These are phyloP conservation scores for Suhomyces vadensis DNA, from an alignment of 805 yeast genomes.

Conservation along the genomic window DNA sequence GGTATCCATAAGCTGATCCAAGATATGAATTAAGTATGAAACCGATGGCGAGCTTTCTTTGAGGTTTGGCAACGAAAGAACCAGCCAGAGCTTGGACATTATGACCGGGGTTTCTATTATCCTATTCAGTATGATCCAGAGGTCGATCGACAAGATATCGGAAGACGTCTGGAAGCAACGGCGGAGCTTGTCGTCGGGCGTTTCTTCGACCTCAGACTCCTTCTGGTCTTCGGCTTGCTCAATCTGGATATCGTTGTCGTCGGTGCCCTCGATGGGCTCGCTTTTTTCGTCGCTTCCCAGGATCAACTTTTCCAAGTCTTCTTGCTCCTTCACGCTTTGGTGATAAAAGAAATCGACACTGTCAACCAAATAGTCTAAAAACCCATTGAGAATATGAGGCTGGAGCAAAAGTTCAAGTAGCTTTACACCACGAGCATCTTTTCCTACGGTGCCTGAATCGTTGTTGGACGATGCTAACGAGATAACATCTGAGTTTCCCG, in stretches of 20 bases:
- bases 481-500: slow-evolving; percentile 27
- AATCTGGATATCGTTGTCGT: neutral
- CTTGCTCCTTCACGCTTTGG: slow-evolving; percentile 22
- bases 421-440: slow-evolving; percentile 46
- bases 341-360: slow-evolving; percentile 48
- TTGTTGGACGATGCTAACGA: slow-evolving; percentile 38
- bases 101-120: slow-evolving; percentile 43
- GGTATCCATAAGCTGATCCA: slow-evolving; percentile 80
- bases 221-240: slow-evolving; percentile 11
- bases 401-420: slow-evolving; percentile 78
- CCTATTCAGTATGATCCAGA: slow-evolving; percentile 45
- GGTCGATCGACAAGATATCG: slow-evolving; percentile 40
- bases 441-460: slow-evolving; percentile 25
- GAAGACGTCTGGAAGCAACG: slow-evolving; percentile 42
- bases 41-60: slow-evolving; percentile 41
- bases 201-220: slow-evolving; percentile 21
- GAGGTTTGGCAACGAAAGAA: slow-evolving; percentile 31
- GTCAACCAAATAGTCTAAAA: slow-evolving; percentile 65
- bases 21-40: slow-evolving; percentile 53
- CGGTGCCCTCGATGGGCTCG: slow-evolving; percentile 1
- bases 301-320: slow-evolving; percentile 20
- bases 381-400: slow-evolving; percentile 67
- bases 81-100: slow-evolving; percentile 44
- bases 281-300: slow-evolving; percentile 9
- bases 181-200: slow-evolving; percentile 33